Conservation (phyloP, 441 rosid species). For the Theobroma grandiflorum region DNA sequence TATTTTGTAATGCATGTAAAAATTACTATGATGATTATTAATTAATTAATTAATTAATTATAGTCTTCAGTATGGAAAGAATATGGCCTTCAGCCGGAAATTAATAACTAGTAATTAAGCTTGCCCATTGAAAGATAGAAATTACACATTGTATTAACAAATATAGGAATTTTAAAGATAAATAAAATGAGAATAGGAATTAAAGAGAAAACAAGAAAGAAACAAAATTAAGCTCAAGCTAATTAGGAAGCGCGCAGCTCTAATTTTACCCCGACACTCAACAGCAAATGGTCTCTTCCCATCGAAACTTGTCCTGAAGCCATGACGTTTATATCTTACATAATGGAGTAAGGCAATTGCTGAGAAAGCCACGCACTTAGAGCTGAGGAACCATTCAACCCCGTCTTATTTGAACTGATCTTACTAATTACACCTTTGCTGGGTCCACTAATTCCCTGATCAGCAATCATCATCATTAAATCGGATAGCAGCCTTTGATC, state of each 20-base stretch:
- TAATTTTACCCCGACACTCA: not conserved
- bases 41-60: no score
- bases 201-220: not conserved
- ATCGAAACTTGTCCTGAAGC: not conserved
- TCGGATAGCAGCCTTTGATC: constrained; percentile 1
- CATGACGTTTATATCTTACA: constrained; percentile 5
- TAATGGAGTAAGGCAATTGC: not conserved
- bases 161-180: not conserved
- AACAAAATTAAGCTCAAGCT: not conserved
- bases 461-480: not conserved
- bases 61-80: no score
- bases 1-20: no score
- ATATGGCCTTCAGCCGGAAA: no score
- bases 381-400: constrained; percentile 19
- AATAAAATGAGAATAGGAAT: not conserved
- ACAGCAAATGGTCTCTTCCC: not conserved
- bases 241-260: not conserved
- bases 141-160: no score
- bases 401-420: not conserved
- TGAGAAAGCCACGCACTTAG: not conserved
- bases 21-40: no score
- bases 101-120: no score
- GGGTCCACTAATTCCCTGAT: constrained; percentile 22
- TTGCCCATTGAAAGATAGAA: no score
- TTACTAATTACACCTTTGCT: not conserved